Conservation (phyloP, 257 asterid species). For the Forsythia viridissima region DNA sequence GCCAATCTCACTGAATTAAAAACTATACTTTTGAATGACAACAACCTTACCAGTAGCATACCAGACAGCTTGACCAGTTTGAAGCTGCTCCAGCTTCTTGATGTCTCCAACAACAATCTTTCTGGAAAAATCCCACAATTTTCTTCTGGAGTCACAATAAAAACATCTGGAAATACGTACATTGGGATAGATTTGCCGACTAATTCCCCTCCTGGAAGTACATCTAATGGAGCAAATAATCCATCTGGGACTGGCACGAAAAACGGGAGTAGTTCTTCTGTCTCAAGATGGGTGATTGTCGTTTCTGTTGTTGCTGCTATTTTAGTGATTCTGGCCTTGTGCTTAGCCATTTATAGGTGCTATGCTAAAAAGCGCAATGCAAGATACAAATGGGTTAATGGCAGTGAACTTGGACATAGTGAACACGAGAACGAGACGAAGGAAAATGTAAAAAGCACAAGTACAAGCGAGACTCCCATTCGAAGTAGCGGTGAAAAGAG, state of each 20-base stretch:
- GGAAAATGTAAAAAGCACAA: slow-evolving; percentile 19
- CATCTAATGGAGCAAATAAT: slow-evolving; percentile 1
- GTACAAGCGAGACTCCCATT: slow-evolving; percentile 15
- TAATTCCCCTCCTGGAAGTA: slow-evolving; percentile 25
- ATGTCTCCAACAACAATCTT: slow-evolving; percentile 75
- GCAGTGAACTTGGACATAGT: slow-evolving; percentile 5
- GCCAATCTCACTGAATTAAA: slow-evolving; percentile 52
- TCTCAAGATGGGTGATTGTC: slow-evolving; percentile 33
- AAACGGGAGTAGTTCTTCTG: slow-evolving; percentile 14
- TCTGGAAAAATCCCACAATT: slow-evolving; percentile 73
- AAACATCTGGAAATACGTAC: slow-evolving; percentile 46
- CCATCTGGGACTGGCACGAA: slow-evolving; percentile 15
- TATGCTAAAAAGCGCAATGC: slow-evolving; percentile 10
- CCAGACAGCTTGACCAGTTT: slow-evolving; percentile 56
- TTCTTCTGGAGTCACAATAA: slow-evolving; percentile 37
- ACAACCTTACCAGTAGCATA: slow-evolving; percentile 59
- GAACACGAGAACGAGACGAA: background rate
- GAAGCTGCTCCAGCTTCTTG: slow-evolving; percentile 51
- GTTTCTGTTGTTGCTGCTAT: slow-evolving; percentile 25
- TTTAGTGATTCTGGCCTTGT: slow-evolving; percentile 17
- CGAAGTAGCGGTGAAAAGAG: slow-evolving; percentile 21
- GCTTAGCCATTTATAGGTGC: slow-evolving; percentile 31
- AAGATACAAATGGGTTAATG: slow-evolving; percentile 21
- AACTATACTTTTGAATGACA: slow-evolving; percentile 51
- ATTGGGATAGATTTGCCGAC: slow-evolving; percentile 60